Conservation (phyloP, 192 early-diverging fungal genomes). For the Chytriomyces confervae region DNA sequence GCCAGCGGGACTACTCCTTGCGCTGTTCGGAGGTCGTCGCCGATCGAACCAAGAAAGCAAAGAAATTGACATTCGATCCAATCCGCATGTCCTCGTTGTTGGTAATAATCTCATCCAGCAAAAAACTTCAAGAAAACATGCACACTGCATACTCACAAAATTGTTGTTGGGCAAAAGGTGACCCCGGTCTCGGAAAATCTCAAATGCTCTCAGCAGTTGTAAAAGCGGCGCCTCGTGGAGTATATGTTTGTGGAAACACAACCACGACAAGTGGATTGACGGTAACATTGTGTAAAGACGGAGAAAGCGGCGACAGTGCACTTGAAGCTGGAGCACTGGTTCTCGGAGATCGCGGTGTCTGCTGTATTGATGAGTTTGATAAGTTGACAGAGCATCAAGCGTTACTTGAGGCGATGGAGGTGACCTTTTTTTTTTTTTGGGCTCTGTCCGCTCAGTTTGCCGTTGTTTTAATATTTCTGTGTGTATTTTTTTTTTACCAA, state of each 20-base stretch:
- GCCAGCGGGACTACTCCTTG: conserved; percentile 73
- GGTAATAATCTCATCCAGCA: conserved; percentile 41
- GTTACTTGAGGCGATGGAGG: conserved; percentile 81
- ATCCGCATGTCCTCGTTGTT: conserved; percentile 77
- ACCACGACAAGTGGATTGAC: conserved; percentile 70
- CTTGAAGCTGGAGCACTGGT: conserved; percentile 78
- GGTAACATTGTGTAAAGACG: conserved; percentile 70
- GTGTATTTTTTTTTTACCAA: neutral
- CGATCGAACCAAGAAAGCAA: conserved; percentile 44
- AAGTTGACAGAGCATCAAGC: conserved; percentile 81
- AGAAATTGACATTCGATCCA: conserved; percentile 63
- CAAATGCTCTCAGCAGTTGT: conserved; percentile 79
- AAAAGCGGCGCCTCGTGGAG: conserved; percentile 79
- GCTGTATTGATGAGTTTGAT: conserved; percentile 89
- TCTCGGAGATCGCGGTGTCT: conserved; percentile 81
- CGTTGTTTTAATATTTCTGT: neutral
- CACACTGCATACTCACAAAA: neutral
- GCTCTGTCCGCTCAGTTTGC: neutral
- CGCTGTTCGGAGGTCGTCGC: conserved; percentile 72
- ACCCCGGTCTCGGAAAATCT: conserved; percentile 82
- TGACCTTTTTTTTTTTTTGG: conserved; percentile 2
- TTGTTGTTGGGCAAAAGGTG: conserved; percentile 36
- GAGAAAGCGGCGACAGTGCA: conserved; percentile 69
- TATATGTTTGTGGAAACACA: conserved; percentile 73
- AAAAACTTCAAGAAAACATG: neutral